phyloP scores from a whole-genome alignment of 2,329 filamentous ascomycete genomes.

The Exophiala lecanii-corni region DNA sequence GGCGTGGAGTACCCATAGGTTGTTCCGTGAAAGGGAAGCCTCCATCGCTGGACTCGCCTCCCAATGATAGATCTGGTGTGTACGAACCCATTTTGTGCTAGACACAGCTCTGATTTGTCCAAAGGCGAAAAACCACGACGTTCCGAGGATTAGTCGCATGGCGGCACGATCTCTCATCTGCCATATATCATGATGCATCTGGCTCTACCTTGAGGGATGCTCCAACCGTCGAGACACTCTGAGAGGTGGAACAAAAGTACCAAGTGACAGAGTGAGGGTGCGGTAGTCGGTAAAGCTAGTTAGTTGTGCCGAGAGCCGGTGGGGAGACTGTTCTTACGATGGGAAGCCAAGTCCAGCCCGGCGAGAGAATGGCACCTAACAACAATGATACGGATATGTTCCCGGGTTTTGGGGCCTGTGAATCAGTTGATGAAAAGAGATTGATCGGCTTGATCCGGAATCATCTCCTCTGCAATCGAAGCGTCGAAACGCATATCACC shows the following conservation, averaged over 20 bases:
- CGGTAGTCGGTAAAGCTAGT: too few species aligned
- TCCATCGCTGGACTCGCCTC: neutral
- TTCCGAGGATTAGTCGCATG: neutral
- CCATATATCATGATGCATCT: neutral
- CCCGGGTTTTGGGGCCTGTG: too few species aligned
- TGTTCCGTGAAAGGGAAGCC: neutral
- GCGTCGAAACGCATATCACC: conserved; percentile 1
- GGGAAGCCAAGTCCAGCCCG: too few species aligned
- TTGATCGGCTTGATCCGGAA: neutral
- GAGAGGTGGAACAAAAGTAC: too few species aligned
- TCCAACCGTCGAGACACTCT: too few species aligned
- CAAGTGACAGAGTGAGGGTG: too few species aligned
- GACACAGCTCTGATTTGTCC: neutral
- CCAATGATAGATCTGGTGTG: neutral
- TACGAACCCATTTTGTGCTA: neutral
- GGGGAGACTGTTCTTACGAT: too few species aligned
- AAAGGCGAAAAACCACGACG: too few species aligned
- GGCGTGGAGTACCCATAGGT: conserved; percentile 1
- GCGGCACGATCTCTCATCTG: neutral
- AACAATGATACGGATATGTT: too few species aligned
- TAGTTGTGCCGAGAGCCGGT: too few species aligned
- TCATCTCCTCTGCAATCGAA: neutral
- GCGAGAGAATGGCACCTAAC: too few species aligned
- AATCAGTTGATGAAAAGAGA: neutral
- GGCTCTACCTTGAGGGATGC: too few species aligned